Evolutionary conservation across 177 flowering plant species (phyloP).

Genomic region (Vitis hybrid): DNA sequence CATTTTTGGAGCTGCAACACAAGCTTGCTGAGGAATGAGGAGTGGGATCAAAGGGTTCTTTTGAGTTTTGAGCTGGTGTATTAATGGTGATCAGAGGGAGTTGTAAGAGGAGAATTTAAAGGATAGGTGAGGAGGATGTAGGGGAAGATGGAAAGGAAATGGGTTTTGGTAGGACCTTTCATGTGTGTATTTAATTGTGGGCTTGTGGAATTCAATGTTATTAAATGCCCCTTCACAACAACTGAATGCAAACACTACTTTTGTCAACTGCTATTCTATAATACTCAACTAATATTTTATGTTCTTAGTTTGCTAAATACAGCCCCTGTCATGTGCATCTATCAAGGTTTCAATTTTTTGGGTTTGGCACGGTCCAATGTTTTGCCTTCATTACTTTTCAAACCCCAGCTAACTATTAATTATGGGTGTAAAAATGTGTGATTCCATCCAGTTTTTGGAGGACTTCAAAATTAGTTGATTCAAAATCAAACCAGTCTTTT

Average conservation of each 20-base stretch:
- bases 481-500: no score
- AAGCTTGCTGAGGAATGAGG: no score
- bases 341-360: no score
- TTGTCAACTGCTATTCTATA: not conserved
- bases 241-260: slow-evolving; percentile 8
- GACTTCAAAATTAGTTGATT: no score
- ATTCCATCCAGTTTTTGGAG: no score
- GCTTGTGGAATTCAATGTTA: slow-evolving; percentile 17
- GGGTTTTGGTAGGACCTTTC: slow-evolving; percentile 24
- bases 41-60: not conserved
- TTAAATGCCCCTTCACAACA: slow-evolving; percentile 18
- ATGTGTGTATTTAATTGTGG: slow-evolving; percentile 30
- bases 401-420: no score
- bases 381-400: no score
- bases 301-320: not conserved
- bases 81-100: slow-evolving; percentile 13
- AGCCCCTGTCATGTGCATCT: not conserved
- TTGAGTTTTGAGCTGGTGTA: not conserved
- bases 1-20: slow-evolving; percentile 1
- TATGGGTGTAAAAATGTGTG: no score
- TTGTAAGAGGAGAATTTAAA: slow-evolving; percentile 20
- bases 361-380: no score
- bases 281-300: not conserved
- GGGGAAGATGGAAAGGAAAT: slow-evolving; percentile 25
- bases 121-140: not conserved